A percentile compares a stretch with the other conserved stretches of the same genome.
phyloP scores from a whole-genome alignment of 805 yeast genomes.

The Sugiyamaella valdiviana region DNA sequence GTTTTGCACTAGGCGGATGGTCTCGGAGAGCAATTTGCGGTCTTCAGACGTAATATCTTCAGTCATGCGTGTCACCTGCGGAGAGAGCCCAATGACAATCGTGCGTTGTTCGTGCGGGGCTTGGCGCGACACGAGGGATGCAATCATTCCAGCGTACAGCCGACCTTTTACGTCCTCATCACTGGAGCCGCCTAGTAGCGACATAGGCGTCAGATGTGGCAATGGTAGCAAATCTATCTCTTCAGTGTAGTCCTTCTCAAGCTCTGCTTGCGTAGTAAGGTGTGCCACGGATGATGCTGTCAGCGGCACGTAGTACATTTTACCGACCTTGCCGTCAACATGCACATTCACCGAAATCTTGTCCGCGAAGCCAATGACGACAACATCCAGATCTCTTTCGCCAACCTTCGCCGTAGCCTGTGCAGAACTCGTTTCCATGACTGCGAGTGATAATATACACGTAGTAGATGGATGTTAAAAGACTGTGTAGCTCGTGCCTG shows the following conservation, averaged over 20 bases:
- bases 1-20: slow-evolving; percentile 27
- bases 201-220: slow-evolving; percentile 22
- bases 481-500: no score
- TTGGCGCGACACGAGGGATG: slow-evolving; percentile 29
- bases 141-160: slow-evolving; percentile 29
- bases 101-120: slow-evolving; percentile 28
- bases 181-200: slow-evolving; percentile 21
- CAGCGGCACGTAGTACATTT: slow-evolving; percentile 23
- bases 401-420: slow-evolving; percentile 14
- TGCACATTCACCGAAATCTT: slow-evolving; percentile 29
- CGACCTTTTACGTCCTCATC: slow-evolving; percentile 24
- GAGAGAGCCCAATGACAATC: slow-evolving; percentile 31
- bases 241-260: slow-evolving; percentile 1
- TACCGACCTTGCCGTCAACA: slow-evolving; percentile 26
- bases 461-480: neutral
- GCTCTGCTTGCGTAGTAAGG: neutral
- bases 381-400: slow-evolving; percentile 26
- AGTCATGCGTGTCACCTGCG: slow-evolving; percentile 23
- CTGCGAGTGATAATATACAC: neutral
- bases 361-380: slow-evolving; percentile 26
- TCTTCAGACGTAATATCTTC: slow-evolving; percentile 21
- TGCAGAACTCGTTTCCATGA: neutral
- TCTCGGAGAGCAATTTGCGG: slow-evolving; percentile 26
- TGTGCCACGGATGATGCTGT: slow-evolving; percentile 13
- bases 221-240: slow-evolving; percentile 19